These are phyloP conservation scores for Dillenia suffruticosa DNA, from an alignment of 164 flowering plant genomes.

Conservation along the genomic window DNA sequence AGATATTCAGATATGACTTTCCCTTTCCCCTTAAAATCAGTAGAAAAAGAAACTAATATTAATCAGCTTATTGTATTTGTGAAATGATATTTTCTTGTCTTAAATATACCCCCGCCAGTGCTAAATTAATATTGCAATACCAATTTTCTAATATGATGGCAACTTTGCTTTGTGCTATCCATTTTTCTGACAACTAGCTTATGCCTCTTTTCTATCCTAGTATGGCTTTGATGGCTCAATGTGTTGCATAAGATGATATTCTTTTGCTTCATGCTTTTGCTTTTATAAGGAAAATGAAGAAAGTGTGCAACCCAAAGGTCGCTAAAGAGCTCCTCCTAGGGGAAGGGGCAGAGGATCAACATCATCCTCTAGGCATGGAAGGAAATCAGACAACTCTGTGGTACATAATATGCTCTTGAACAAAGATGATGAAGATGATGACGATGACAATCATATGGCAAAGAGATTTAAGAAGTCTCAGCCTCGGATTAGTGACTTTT, in stretches of 20 bases:
- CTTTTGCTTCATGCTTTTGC: not conserved
- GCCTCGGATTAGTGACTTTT: conserved; percentile 56
- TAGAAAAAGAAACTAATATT: too few species aligned
- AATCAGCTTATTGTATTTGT: too few species aligned
- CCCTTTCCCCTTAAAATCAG: too few species aligned
- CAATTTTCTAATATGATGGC: not conserved
- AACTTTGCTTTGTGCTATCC: not conserved
- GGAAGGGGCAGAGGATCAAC: conserved; percentile 73
- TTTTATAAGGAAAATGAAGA: conserved; percentile 55
- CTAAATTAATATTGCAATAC: not conserved
- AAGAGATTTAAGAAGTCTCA: conserved; percentile 61
- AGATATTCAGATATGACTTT: too few species aligned
- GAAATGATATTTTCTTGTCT: too few species aligned
- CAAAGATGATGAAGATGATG: conserved; percentile 70
- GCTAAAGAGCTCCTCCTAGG: conserved; percentile 81
- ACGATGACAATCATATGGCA: conserved; percentile 56
- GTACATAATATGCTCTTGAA: conserved; percentile 45
- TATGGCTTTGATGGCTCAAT: not conserved
- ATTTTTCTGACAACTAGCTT: not conserved
- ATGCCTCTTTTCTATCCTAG: not conserved
- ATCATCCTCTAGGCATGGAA: conserved; percentile 69
- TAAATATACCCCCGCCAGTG: not conserved
- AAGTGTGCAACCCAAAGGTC: conserved; percentile 43
- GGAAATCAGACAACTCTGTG: conserved; percentile 60
- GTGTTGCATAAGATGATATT: not conserved